A percentile compares a stretch with the other conserved stretches of the same genome.
Evolutionary conservation across 495 filamentous ascomycete species (phyloP).

Genomic region (Staphylotrichum tortipilum): DNA sequence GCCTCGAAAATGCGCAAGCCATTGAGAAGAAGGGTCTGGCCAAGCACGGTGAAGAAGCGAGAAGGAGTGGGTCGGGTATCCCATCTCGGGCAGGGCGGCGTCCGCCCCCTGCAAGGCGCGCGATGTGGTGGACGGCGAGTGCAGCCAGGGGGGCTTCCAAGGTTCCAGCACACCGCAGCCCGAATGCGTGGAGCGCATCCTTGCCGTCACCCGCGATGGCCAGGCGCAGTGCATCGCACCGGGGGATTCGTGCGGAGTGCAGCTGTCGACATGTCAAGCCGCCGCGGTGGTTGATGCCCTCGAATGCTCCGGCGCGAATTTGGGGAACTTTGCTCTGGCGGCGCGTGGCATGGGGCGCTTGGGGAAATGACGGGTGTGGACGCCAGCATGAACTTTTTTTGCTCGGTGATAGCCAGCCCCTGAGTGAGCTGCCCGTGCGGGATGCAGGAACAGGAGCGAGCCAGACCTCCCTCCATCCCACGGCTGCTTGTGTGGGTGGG

Average conservation of each 20-base stretch:
- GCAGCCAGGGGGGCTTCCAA: slow-evolving; percentile 3
- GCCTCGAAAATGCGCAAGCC: slow-evolving; percentile 1
- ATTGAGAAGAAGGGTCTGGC: slow-evolving; percentile 5
- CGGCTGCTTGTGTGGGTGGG: no score
- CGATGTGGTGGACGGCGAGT: background rate
- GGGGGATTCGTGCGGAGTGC: no score
- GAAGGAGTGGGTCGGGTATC: slow-evolving; percentile 1
- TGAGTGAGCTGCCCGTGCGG: background rate
- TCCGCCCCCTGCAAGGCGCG: slow-evolving; percentile 4
- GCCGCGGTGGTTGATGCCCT: background rate
- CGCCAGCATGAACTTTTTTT: no score
- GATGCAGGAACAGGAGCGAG: background rate
- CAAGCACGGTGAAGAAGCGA: slow-evolving; percentile 4
- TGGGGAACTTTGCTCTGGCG: background rate
- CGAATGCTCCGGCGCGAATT: background rate
- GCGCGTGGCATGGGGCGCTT: background rate
- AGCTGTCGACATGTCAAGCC: no score
- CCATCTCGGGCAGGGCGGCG: background rate
- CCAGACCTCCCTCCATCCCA: no score
- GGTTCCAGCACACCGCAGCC: background rate
- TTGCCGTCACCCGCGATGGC: background rate
- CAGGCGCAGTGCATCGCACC: no score
- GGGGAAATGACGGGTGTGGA: background rate
- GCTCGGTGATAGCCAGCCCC: no score
- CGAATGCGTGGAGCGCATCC: background rate